Evolutionary conservation across 495 filamentous ascomycete genomes (phyloP).

Genomic region (Aspergillus sclerotiicarbonarius): DNA sequence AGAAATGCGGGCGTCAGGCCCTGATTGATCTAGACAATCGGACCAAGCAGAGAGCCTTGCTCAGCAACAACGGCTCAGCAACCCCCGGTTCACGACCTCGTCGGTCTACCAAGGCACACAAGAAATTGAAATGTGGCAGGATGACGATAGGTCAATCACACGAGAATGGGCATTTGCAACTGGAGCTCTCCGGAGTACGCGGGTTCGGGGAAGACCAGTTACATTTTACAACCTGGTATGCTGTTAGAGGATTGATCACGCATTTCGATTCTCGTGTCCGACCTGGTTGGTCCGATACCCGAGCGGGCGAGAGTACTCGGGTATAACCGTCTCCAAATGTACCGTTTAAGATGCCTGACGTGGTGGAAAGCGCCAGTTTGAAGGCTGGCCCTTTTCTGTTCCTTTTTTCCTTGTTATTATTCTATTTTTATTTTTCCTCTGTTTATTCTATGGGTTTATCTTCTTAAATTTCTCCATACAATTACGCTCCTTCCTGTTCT

Average conservation of each 20-base stretch:
- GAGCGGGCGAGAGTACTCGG: slow-evolving; percentile 2
- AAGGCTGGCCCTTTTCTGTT: background rate
- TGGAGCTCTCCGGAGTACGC: background rate
- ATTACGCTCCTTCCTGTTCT: no score
- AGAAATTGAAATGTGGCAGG: background rate
- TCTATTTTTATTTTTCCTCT: background rate
- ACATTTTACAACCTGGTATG: background rate
- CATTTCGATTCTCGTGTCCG: background rate
- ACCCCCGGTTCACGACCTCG: background rate
- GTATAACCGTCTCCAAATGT: background rate
- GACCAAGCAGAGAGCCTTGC: background rate
- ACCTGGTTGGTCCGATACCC: background rate
- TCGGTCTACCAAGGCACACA: background rate
- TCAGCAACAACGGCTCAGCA: background rate
- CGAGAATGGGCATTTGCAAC: background rate
- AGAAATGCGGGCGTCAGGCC: background rate
- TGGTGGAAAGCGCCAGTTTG: background rate
- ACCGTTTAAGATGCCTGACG: background rate
- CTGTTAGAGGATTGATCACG: background rate
- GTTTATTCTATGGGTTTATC: background rate
- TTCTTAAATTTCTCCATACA: background rate
- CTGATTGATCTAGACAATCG: background rate
- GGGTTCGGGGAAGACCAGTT: background rate
- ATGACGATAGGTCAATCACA: background rate
- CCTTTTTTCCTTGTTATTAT: slow-evolving; percentile 5